Conservation (phyloP, 257 asterid genomes). For the Galeopsis tetrahit region DNA sequence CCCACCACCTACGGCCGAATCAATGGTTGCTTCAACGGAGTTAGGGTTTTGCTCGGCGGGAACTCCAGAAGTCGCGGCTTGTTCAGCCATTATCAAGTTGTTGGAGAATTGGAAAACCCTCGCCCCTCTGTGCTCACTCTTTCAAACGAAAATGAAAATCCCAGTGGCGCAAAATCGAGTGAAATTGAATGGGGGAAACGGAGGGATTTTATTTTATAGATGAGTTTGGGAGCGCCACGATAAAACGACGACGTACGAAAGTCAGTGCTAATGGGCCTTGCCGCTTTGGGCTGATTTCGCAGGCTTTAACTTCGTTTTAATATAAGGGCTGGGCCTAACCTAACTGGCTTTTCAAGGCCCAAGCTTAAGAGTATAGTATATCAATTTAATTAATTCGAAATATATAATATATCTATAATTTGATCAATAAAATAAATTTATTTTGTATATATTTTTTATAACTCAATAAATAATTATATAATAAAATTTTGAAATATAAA, state of each 20-base stretch:
- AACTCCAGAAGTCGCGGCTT: conserved; percentile 41
- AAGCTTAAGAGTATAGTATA: background rate
- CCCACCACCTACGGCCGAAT: conserved; percentile 47
- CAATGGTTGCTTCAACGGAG: conserved; percentile 65
- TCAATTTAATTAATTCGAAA: no score
- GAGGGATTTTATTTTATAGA: conserved; percentile 13
- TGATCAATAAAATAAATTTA: no score
- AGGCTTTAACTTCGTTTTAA: no score
- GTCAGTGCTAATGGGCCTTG: background rate
- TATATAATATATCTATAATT: no score
- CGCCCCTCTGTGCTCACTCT: background rate
- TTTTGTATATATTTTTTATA: no score
- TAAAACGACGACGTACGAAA: conserved; percentile 18
- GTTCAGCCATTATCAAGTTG: conserved; percentile 63
- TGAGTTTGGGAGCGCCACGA: background rate
- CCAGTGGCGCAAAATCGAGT: conserved; percentile 42
- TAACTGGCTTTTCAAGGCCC: background rate
- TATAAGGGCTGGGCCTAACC: background rate
- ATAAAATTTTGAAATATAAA: no score
- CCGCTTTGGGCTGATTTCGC: no score
- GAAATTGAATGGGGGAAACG: conserved; percentile 13
- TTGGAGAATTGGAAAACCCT: conserved; percentile 23
- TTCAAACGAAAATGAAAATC: conserved; percentile 31
- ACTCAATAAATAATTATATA: no score
- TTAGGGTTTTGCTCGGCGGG: conserved; percentile 46